phyloP scores from a whole-genome alignment of 768 basidiomycete species.

The Russula brevipes region DNA sequence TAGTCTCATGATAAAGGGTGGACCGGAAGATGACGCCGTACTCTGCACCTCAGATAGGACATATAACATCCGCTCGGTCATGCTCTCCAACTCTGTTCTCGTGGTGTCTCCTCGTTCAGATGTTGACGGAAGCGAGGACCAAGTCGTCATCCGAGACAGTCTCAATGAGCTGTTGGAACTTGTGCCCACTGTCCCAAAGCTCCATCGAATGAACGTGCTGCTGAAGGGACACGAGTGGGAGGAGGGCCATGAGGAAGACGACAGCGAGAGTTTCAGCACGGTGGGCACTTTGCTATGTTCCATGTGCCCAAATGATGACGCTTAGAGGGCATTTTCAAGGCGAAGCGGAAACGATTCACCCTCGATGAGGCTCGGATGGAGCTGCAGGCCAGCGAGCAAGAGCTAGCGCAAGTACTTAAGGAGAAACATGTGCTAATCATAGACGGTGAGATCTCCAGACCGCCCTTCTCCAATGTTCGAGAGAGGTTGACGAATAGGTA shows the following conservation, averaged over 20 bases:
- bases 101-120: constrained; percentile 51
- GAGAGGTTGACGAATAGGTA: background rate
- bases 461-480: background rate
- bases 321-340: constrained; percentile 23
- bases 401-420: constrained; percentile 59
- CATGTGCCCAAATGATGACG: background rate
- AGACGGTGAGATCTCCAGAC: constrained; percentile 44
- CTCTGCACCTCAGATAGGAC: constrained; percentile 80
- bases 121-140: constrained; percentile 34
- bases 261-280: constrained; percentile 32
- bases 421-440: too few species aligned
- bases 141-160: constrained; percentile 70
- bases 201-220: constrained; percentile 58
- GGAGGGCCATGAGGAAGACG: constrained; percentile 53
- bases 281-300: constrained; percentile 23
- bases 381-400: constrained; percentile 79
- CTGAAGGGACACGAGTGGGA: constrained; percentile 67
- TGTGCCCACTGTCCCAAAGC: constrained; percentile 63
- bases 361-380: constrained; percentile 57
- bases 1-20: constrained; percentile 65
- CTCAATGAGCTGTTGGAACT: constrained; percentile 83
- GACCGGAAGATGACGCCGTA: constrained; percentile 79
- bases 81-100: constrained; percentile 81
- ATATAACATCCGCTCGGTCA: constrained; percentile 78
- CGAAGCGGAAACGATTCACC: constrained; percentile 39